phyloP scores from a whole-genome alignment of 2,329 filamentous ascomycete species.

The Simplicillium aogashimaense region DNA sequence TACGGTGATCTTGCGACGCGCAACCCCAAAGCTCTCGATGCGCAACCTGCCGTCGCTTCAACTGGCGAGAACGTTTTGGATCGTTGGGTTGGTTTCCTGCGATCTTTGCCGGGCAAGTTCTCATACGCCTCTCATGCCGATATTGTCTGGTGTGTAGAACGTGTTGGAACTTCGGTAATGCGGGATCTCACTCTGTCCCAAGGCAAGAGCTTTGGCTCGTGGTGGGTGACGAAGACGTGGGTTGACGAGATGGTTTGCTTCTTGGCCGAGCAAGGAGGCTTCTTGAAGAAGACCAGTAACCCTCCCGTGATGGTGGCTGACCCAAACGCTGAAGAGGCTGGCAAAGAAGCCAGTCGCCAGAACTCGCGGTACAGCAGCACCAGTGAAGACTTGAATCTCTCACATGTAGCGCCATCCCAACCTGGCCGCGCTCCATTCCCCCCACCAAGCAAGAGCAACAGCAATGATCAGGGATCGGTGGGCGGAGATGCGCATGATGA shows the following conservation, averaged over 20 bases:
- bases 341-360: conserved; percentile 24
- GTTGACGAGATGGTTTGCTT: conserved; percentile 91
- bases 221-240: conserved; percentile 95
- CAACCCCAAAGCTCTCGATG: conserved; percentile 27
- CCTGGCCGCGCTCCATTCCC: conserved; percentile 40
- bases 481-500: conserved; percentile 52
- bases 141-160: conserved; percentile 67
- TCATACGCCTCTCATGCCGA: conserved; percentile 63
- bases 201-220: conserved; percentile 75
- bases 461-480: conserved; percentile 16
- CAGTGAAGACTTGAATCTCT: conserved; percentile 34
- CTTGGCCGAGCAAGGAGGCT: conserved; percentile 82
- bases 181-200: conserved; percentile 72
- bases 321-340: conserved; percentile 22
- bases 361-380: conserved; percentile 31
- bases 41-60: conserved; percentile 13
- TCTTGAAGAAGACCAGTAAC: conserved; percentile 52
- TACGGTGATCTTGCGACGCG: conserved; percentile 47
- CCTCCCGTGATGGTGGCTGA: conserved; percentile 16
- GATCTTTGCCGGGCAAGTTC: conserved; percentile 59
- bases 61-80: conserved; percentile 61
- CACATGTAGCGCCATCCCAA: conserved; percentile 36
- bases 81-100: conserved; percentile 66
- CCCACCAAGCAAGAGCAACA: conserved; percentile 27
- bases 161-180: conserved; percentile 66